Percentiles rank a stretch among this genome's conserved stretches.
phyloP scores from a whole-genome alignment of 768 basidiomycete genomes.

The Trametes gibbosa region DNA sequence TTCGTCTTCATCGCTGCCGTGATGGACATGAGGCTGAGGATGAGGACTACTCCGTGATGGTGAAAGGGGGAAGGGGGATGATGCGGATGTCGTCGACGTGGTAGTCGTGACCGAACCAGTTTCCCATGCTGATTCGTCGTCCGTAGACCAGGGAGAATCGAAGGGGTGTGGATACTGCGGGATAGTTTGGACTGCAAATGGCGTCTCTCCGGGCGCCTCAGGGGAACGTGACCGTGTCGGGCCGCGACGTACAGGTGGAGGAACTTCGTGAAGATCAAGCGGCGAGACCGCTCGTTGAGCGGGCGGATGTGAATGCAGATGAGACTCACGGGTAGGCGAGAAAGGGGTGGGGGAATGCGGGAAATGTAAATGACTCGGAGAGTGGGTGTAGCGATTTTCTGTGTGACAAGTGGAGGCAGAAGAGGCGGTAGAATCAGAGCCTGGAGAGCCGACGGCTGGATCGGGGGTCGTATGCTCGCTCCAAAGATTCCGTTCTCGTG shows the following conservation, averaged over 20 bases:
- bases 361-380: slow-evolving; percentile 30
- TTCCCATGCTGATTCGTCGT: slow-evolving; percentile 78
- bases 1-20: slow-evolving; percentile 34
- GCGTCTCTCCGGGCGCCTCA: slow-evolving; percentile 19
- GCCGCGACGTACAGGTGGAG: slow-evolving; percentile 21
- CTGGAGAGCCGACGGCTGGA: slow-evolving; percentile 32
- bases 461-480: slow-evolving; percentile 36
- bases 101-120: slow-evolving; percentile 63
- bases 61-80: slow-evolving; percentile 35
- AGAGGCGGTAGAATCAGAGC: slow-evolving; percentile 22
- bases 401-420: slow-evolving; percentile 26
- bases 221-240: slow-evolving; percentile 23
- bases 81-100: slow-evolving; percentile 55
- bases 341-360: slow-evolving; percentile 47
- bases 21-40: slow-evolving; percentile 29
- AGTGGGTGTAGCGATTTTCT: slow-evolving; percentile 25
- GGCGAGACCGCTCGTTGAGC: slow-evolving; percentile 12
- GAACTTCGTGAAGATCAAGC: slow-evolving; percentile 17
- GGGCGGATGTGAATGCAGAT: not conserved
- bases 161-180: slow-evolving; percentile 24
- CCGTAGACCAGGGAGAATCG: slow-evolving; percentile 67
- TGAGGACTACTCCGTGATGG: slow-evolving; percentile 32
- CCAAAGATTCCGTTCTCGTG: slow-evolving; percentile 49
- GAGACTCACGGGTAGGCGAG: not conserved
- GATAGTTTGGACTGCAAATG: slow-evolving; percentile 16